phyloP scores from a whole-genome alignment of 768 basidiomycete species.

The Termitomyces sp. region DNA sequence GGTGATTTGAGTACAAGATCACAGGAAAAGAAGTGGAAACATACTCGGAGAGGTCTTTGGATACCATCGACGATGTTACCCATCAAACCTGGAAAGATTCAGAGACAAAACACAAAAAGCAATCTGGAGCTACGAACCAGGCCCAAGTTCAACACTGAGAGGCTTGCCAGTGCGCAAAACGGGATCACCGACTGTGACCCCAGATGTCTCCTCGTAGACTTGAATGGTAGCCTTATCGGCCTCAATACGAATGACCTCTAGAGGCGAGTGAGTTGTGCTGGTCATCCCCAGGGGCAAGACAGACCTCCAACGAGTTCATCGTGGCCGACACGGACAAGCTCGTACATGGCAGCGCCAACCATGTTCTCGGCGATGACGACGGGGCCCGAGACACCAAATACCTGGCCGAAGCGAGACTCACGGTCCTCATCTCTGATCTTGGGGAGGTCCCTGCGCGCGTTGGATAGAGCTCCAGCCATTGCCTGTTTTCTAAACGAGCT shows the following conservation, averaged over 20 bases:
- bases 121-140: slow-evolving; percentile 52
- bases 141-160: slow-evolving; percentile 94
- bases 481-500: not conserved
- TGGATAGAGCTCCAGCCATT: slow-evolving; percentile 93
- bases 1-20: slow-evolving; percentile 9
- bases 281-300: slow-evolving; percentile 16
- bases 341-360: slow-evolving; percentile 95
- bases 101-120: not conserved
- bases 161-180: slow-evolving; percentile 97
- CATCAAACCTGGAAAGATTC: slow-evolving; percentile 73
- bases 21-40: slow-evolving; percentile 22
- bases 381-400: slow-evolving; percentile 95
- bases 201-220: slow-evolving; percentile 99
- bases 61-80: slow-evolving; percentile 99
- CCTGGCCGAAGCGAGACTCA: slow-evolving; percentile 83
- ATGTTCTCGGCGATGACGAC: slow-evolving; percentile 98
- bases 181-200: slow-evolving; percentile 98
- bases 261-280: slow-evolving; percentile 1
- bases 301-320: slow-evolving; percentile 96
- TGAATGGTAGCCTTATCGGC: slow-evolving; percentile 98
- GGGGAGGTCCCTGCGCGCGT: slow-evolving; percentile 82
- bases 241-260: slow-evolving; percentile 99
- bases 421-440: slow-evolving; percentile 90
- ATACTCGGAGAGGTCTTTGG: slow-evolving; percentile 84
- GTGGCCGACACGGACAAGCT: slow-evolving; percentile 96